A percentile compares a stretch with the other conserved stretches of the same genome.
Conservation (phyloP, 2,329 filamentous ascomycete genomes). For the Ophiostoma himal-ulmi region DNA sequence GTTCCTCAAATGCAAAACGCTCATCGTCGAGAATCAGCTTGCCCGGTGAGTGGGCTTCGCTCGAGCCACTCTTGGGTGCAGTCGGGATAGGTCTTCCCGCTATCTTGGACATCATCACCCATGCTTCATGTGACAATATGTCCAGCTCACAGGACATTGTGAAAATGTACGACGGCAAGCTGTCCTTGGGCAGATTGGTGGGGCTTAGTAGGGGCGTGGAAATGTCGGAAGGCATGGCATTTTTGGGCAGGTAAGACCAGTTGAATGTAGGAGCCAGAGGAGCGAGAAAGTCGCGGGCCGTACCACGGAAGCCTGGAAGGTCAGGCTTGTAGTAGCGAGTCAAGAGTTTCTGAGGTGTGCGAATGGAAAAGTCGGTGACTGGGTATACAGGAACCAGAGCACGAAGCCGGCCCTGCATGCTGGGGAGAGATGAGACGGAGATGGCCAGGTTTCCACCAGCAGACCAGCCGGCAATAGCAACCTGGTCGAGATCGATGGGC, state of each 20-base stretch:
- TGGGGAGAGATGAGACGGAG: conserved; percentile 37
- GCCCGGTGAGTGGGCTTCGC: conserved; percentile 28
- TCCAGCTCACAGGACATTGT: conserved; percentile 43
- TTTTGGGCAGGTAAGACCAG: conserved; percentile 38
- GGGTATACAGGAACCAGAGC: conserved; percentile 42
- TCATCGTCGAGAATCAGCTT: conserved; percentile 31
- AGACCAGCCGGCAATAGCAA: conserved; percentile 45
- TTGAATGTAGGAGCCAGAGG: conserved; percentile 33
- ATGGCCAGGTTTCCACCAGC: conserved; percentile 48
- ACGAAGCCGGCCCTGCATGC: conserved; percentile 31
- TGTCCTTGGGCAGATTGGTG: conserved; percentile 30
- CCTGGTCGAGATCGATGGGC: conserved; percentile 39
- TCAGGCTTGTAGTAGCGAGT: conserved; percentile 36
- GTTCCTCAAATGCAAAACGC: conserved; percentile 35
- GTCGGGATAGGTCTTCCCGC: conserved; percentile 32
- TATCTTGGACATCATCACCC: conserved; percentile 35
- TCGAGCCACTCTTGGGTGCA: conserved; percentile 30
- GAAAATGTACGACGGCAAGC: conserved; percentile 40
- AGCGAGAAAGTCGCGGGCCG: conserved; percentile 30
- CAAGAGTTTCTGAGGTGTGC: conserved; percentile 30
- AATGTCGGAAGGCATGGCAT: conserved; percentile 27
- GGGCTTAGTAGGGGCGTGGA: conserved; percentile 40
- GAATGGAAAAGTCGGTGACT: conserved; percentile 35
- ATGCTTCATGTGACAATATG: conserved; percentile 40
- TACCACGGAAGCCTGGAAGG: conserved; percentile 30